A percentile compares a stretch with the other conserved stretches of the same genome.
phyloP scores from a whole-genome alignment of 1,139 yeast species.

The Magnusiomyces tetraspermus region DNA sequence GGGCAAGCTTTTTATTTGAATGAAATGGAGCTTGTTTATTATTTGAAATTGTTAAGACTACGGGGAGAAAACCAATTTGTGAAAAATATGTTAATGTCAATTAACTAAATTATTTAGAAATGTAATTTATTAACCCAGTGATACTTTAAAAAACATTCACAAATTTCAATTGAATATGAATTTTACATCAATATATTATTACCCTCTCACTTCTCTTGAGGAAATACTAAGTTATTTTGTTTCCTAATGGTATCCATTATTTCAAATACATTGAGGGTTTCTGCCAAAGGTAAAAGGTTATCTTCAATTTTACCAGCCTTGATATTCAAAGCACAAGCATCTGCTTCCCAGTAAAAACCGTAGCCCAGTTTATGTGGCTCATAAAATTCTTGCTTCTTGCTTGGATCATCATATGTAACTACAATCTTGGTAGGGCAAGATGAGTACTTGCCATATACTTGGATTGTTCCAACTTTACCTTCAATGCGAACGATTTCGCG shows the following conservation, averaged over 20 bases:
- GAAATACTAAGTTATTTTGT: conserved; percentile 38
- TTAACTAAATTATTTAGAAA: not conserved
- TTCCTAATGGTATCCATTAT: conserved; percentile 39
- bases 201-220: conserved; percentile 27
- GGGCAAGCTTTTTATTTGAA: not conserved
- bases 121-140: no score
- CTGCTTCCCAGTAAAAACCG: conserved; percentile 47
- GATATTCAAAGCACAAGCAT: conserved; percentile 30
- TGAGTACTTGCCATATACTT: conserved; percentile 25
- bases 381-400: conserved; percentile 15
- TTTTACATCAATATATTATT: no score
- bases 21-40: not conserved
- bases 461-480: conserved; percentile 30
- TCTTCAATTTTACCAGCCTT: conserved; percentile 37
- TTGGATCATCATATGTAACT: conserved; percentile 12
- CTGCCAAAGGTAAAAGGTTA: conserved; percentile 36
- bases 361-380: conserved; percentile 25
- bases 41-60: not conserved
- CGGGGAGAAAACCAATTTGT: not conserved
- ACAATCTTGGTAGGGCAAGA: conserved; percentile 26
- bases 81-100: not conserved
- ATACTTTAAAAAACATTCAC: no score
- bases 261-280: conserved; percentile 38
- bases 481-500: conserved; percentile 24
- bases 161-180: no score